Evolutionary conservation across 2,329 filamentous ascomycete genomes (phyloP), one percentile per base, ranked within the genome.

Genomic region (Aspergillus intermedius): DNA sequence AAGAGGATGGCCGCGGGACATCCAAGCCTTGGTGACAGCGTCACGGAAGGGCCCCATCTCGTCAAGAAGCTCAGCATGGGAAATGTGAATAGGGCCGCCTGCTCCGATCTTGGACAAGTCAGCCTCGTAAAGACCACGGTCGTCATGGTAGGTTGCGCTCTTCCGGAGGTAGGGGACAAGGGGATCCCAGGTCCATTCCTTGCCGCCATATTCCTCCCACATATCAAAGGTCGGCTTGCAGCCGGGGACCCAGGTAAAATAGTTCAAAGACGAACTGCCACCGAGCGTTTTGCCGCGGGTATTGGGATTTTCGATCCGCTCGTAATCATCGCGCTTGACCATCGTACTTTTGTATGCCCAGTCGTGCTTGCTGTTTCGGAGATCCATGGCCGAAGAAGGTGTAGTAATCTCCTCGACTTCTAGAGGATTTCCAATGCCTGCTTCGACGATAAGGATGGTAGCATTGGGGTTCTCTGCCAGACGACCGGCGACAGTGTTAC

Each of bases 281-380:
- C 81, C 80, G 0, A 83, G 75, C 1, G 72, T 71, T 64, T 80
- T 80, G 17, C 81, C 77, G 30, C 80, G 74, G 3, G 79, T 81
- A 58, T 83, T 83, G 42, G 79, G 79, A 66, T 82, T 82, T 60
- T 83, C 80, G 37, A 82, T 68, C 10, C 80, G 77, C 39, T 75
- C 74, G 56, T 82, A 83, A 53, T 83, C 79, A 9, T 72, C 68
- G 2, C 79, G 74, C 47, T 80, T 72, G 57, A 83, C 75, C 64
- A 83, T 74, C 28, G 77, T 81, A 1, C 77, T 78, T 66, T 83
- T 82, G 65, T 81, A 84, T 0, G 68, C 69, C 78, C 78, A 83
- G 62, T 83, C 80, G 52, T 81, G 74, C 56, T 80, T 64, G 59
- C 76, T 77, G 34, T 72, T 74, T 13, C 79, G 74, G 0, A 81